Conservation (phyloP, 345 rosid genomes). For the Triadica sebifera region DNA sequence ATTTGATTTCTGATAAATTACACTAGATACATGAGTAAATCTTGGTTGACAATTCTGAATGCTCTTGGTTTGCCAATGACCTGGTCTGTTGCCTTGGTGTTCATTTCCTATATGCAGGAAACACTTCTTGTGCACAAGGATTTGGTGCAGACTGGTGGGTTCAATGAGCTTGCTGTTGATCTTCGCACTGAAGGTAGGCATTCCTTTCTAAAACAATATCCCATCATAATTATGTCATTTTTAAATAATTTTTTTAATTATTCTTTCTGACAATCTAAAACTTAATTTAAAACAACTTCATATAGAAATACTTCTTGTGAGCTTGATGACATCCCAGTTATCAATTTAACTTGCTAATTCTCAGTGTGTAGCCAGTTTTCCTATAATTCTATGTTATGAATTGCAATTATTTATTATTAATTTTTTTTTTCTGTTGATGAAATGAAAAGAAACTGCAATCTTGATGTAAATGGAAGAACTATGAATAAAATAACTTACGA, state of each 20-base stretch:
- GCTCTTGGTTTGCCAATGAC: background rate
- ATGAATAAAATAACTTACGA: too few species aligned
- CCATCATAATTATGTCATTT: background rate
- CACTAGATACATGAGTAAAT: background rate
- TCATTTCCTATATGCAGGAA: conserved; percentile 50
- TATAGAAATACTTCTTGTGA: background rate
- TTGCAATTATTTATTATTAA: background rate
- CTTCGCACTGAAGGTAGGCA: conserved; percentile 65
- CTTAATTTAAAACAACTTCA: background rate
- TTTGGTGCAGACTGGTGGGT: conserved; percentile 55
- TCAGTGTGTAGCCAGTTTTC: background rate
- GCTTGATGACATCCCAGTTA: background rate
- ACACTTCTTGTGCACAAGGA: conserved; percentile 94
- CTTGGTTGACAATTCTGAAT: background rate
- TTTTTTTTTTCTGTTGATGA: too few species aligned
- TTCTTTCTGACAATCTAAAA: too few species aligned
- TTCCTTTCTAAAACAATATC: background rate
- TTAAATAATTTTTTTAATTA: background rate
- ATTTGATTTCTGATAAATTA: background rate
- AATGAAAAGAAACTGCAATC: background rate
- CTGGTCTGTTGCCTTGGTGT: background rate
- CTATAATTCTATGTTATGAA: background rate
- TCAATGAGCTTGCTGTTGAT: conserved; percentile 51
- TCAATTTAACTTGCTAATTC: background rate
- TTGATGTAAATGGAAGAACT: too few species aligned